Percentiles rank a stretch among this genome's conserved stretches.
Conservation (phyloP, 371 early-diverging fungal species). For the Mucor velutinosus region DNA sequence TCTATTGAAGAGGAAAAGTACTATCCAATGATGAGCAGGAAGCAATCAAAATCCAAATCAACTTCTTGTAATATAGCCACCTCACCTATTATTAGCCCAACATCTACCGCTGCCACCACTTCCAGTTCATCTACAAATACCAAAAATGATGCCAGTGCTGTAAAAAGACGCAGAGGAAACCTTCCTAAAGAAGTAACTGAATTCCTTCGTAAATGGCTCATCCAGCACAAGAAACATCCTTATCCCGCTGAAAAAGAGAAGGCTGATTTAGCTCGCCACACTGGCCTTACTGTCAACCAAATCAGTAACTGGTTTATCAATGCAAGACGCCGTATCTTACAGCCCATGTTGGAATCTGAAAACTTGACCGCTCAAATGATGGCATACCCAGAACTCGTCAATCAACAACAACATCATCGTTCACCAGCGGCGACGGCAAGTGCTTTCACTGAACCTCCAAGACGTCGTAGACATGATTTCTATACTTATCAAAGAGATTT, state of each 20-base stretch:
- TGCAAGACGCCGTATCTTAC: constrained; percentile 74
- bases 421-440: background rate
- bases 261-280: constrained; percentile 60
- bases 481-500: constrained; percentile 17
- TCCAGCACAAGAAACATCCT: constrained; percentile 78
- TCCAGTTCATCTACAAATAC: background rate
- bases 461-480: constrained; percentile 14
- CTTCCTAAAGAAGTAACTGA: constrained; percentile 68
- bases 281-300: constrained; percentile 75
- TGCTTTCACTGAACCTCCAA: constrained; percentile 5
- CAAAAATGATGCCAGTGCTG: constrained; percentile 2
- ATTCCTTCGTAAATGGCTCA: constrained; percentile 73
- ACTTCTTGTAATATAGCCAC: background rate
- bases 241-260: constrained; percentile 87
- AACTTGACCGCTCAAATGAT: constrained; percentile 28
- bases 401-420: background rate
- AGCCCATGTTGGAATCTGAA: constrained; percentile 56
- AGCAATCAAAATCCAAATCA: background rate
- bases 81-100: background rate
- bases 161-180: constrained; percentile 61
- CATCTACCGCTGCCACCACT: background rate
- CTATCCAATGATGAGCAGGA: background rate
- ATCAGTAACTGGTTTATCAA: constrained; percentile 94
- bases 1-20: constrained; percentile 8
- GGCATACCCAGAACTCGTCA: constrained; percentile 24